A percentile compares a stretch with the other conserved stretches of the same genome.
These are phyloP conservation scores for Penicillium manginii DNA, from an alignment of 495 filamentous ascomycete genomes.

Conservation along the genomic window DNA sequence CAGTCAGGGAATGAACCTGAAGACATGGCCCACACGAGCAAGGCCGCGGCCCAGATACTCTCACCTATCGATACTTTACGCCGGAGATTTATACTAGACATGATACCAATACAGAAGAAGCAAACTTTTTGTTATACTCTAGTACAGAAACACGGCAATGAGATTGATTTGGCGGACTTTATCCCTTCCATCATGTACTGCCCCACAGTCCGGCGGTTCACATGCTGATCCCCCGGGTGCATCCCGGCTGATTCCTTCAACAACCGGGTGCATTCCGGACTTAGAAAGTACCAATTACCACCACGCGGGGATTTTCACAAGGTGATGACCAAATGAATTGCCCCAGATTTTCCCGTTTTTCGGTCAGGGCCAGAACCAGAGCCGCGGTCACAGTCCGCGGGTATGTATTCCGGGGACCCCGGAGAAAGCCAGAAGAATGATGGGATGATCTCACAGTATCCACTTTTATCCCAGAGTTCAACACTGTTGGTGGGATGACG, in stretches of 20 bases:
- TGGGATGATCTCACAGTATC: slow-evolving; percentile 5
- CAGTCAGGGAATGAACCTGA: too few species aligned
- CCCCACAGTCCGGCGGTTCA: neutral
- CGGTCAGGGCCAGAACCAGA: neutral
- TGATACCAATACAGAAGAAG: too few species aligned
- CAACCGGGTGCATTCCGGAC: too few species aligned
- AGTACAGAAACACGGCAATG: too few species aligned
- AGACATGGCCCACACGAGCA: too few species aligned
- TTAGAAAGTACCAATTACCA: too few species aligned
- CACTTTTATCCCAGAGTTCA: neutral
- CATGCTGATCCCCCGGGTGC: neutral
- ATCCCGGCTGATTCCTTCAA: neutral
- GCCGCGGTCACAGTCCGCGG: slow-evolving; percentile 7
- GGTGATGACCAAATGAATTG: neutral
- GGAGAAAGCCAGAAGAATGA: slow-evolving; percentile 5
- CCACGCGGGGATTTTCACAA: neutral
- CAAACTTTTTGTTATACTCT: too few species aligned
- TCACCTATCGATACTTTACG: too few species aligned
- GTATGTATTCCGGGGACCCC: slow-evolving; percentile 5
- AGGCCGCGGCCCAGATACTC: too few species aligned
- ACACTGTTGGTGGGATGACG: neutral
- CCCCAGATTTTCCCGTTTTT: neutral
- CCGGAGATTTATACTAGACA: too few species aligned
- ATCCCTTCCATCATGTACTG: neutral
- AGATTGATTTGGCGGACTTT: neutral